Evolutionary conservation across 495 filamentous ascomycete genomes (phyloP).

Genomic region (Penicillium cosmopolitanum): DNA sequence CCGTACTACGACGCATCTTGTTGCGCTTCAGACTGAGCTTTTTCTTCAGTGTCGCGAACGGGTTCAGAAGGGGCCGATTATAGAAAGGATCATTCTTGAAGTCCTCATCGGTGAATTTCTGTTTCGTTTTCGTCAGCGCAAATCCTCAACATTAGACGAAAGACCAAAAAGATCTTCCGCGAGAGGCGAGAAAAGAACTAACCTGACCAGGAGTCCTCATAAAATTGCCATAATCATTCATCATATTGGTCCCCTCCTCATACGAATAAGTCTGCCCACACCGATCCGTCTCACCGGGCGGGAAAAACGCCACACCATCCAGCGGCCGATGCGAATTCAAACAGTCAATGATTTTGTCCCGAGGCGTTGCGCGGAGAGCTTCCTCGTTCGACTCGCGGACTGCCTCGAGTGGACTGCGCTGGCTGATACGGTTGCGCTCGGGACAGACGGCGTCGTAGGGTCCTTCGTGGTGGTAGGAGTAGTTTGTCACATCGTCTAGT

Average conservation of each 20-base stretch:
- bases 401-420: slow-evolving; percentile 75
- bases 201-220: slow-evolving; percentile 42
- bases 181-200: slow-evolving; percentile 7
- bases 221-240: slow-evolving; percentile 63
- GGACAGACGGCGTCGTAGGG: slow-evolving; percentile 85
- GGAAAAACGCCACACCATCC: slow-evolving; percentile 77
- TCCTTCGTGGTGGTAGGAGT: slow-evolving; percentile 84
- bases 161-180: no score
- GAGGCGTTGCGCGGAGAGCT: slow-evolving; percentile 81
- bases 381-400: slow-evolving; percentile 72
- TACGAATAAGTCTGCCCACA: slow-evolving; percentile 75
- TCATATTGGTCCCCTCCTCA: slow-evolving; percentile 83
- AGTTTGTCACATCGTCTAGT: slow-evolving; percentile 65
- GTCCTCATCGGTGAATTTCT: slow-evolving; percentile 54
- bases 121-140: neutral
- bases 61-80: slow-evolving; percentile 37
- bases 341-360: slow-evolving; percentile 76
- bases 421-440: slow-evolving; percentile 66
- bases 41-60: slow-evolving; percentile 37
- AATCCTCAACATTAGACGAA: neutral
- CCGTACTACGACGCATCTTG: slow-evolving; percentile 35
- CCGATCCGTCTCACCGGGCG: slow-evolving; percentile 69
- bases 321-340: slow-evolving; percentile 77
- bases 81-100: slow-evolving; percentile 54
- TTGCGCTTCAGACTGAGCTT: slow-evolving; percentile 39